Evolutionary conservation across 2,329 filamentous ascomycete genomes (phyloP).

Genomic region (Diaporthe sp.): DNA sequence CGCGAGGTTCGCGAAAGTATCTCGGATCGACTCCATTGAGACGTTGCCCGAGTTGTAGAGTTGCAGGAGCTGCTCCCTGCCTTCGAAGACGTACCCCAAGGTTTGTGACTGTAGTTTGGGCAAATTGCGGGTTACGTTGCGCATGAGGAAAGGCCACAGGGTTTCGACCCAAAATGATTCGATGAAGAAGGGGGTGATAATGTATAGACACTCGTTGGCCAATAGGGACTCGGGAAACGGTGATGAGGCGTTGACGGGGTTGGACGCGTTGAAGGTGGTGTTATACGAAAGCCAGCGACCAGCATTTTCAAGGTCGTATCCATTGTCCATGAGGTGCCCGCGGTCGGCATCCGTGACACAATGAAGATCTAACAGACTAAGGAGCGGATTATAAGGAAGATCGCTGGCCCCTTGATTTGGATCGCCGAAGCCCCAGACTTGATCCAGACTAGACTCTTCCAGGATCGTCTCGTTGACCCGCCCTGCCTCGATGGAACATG

Average conservation of each 20-base stretch:
- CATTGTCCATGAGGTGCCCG: background rate
- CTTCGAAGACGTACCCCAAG: background rate
- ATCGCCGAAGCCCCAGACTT: background rate
- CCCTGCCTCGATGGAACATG: conserved; percentile 18
- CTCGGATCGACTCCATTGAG: background rate
- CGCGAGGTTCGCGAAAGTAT: conserved; percentile 18
- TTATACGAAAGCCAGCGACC: conserved; percentile 31
- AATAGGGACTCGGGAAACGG: conserved; percentile 11
- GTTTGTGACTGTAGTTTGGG: too few species aligned
- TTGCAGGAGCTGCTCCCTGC: background rate
- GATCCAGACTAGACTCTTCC: background rate
- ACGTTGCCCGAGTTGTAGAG: conserved; percentile 1
- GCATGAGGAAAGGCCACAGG: background rate
- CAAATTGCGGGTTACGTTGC: background rate
- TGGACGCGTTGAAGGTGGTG: background rate
- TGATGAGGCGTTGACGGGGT: background rate
- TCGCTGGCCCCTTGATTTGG: too few species aligned
- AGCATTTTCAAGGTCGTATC: background rate
- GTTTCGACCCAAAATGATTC: rapidly evolving
- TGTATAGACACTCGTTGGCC: background rate
- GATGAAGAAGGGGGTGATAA: background rate
- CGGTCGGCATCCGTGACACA: background rate
- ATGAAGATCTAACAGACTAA: background rate
- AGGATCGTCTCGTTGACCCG: background rate
- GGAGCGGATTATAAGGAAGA: too few species aligned